Base-by-base conservation (phyloP, 1,139 yeast species). In the Yamadazyma atlantica region DNA sequence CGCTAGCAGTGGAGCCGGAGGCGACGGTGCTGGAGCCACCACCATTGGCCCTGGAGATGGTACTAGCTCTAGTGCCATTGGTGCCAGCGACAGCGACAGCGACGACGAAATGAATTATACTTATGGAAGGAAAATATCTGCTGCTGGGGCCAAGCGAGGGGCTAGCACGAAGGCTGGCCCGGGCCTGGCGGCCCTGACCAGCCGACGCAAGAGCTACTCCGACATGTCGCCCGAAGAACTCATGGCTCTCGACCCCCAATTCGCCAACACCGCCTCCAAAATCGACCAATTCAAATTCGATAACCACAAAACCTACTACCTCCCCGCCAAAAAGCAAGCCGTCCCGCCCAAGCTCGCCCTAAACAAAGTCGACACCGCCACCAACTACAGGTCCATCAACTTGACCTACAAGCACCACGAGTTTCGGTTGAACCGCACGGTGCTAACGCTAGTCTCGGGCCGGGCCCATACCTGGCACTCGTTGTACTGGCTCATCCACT, bases 211-310 rank as follows among this genome's bases (percentile, higher is more conserved):
- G 53, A 75, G 82, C 24, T 73, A 80, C 48, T 73, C 78, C 10
- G 82, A 73, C 3, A 77, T 83, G 85, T 69, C 84, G 3, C 70
- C 76, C 51, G 83, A 78, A 45, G 88, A 83, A 54, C 61, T 83
- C 35, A 60, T 80, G 51, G 79, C 75, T 4, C 57, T 81, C 50
- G 89, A 82, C 55, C 69, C 76, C 2, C 85, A 79, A 49, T 81
- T 67, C 49, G 49, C 51, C 41, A 50, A 61, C 19, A 59, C 71
- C 10, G 64, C 57, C 39, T 49, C 62, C 13, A 60, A 66, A 36
- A 53, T 69, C 35, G 62, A 63, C 39, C 55, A 61, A 42, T 69
- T 66, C 51, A 69, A 68, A 45, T 71, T 71, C 45, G 75, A 69
- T 51, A 56, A 60, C 26, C 67, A 62, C 36, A 60, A 59, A 31